Evolutionary conservation across 495 filamentous ascomycete species (phyloP), one percentile per base, ranked within the genome.

Genomic region (Aspergillus taichungensis): DNA sequence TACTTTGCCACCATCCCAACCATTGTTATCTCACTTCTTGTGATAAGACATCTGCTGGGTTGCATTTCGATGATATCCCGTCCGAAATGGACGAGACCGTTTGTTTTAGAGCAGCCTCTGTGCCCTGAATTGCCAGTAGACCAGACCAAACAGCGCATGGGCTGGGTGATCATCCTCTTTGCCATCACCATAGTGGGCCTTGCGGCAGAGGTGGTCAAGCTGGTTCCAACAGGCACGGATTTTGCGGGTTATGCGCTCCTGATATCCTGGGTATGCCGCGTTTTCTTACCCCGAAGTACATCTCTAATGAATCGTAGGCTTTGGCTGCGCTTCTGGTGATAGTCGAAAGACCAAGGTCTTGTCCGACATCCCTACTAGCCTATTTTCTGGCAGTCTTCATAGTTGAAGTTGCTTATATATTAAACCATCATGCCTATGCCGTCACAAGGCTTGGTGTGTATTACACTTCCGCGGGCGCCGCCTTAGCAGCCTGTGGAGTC

Each of bases 41-140:
- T 68, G 5, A 36, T 74, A 5, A 52, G 45, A 13, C 62, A 70
- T 47, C 6, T 67, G n/a, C 29, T 68, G n/a, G 40, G 47, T 5
- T 49, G 55, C 10, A 41, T 59, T 24, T 36, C 52, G 0, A 46
- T 56, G 37, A 49, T 51, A 34, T 62, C 59, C 56, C 57, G 60
- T 8, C 77, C 78, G 12, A 57, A 50, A 59, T 82, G 76, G 77
- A 67, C 68, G 3, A 54, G 47, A 31, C 56, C 69, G 6, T 80
- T 80, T 43, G 55, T 78, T 9, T 46, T 47, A 4, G 61, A 73
- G 49, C 60, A 75, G 38, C 56, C 61, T 18, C 61, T 63, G 43
- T 44, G 40, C 18, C 45, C 52, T 32, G 64, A 71, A 6, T 37
- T 68, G 6, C 45, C 43, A n/a, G 24, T 49, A 31, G 57, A 56